Base-by-base conservation (phyloP, 495 filamentous ascomycete species). In the Penicillium odoratum region DNA sequence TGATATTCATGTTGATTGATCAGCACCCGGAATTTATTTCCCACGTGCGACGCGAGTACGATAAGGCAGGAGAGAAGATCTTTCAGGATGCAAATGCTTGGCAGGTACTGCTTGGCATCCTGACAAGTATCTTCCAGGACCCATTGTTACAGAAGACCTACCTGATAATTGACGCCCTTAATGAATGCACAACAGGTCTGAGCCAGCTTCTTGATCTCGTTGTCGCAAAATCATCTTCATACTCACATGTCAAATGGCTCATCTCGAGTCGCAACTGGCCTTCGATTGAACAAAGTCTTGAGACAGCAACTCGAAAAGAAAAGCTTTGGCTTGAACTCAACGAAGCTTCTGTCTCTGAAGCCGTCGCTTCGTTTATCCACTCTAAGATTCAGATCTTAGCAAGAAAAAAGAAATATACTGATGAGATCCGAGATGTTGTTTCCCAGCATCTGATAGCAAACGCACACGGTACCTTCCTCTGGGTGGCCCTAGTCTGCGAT, bases 371-470 rank as follows among this genome's bases (percentile, higher is more conserved):
- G 5, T 51, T 51, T 7, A 52, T 52, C 28, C 16, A 42, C 4
- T 2, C 3, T 25, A 43, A 52, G 33, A 34, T 52, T n/a, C 7
- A 52, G 1, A 2, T 2, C 0, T 28, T 52, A 13, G n/a, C 21
- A 7, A 28, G 42, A 25, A 28, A 2, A 1, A 43, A 52, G 10
- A 29, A 29, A 2, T 52, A 52, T 38, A 13, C 7, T 5, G 49
- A 52, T 38, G 76, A 72, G 44, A 67, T 78, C 28, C 67, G 80
- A 1, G 73, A 81, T 48, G 48, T 48, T 3, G 69, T 81, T 40
- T 79, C 77, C 53, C 64, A 62, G 0, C 70, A 68, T 16, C 64
- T 76, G 40, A 71, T 74, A 59, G 42, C 51, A 16, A 69, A 65
- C 18, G 21, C 34, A 42, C 34, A 52, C 3, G 34, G 50, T 2